These are phyloP conservation scores for Fusarium miscanthi DNA, from an alignment of 2,329 filamentous ascomycete species.

Conservation along the genomic window DNA sequence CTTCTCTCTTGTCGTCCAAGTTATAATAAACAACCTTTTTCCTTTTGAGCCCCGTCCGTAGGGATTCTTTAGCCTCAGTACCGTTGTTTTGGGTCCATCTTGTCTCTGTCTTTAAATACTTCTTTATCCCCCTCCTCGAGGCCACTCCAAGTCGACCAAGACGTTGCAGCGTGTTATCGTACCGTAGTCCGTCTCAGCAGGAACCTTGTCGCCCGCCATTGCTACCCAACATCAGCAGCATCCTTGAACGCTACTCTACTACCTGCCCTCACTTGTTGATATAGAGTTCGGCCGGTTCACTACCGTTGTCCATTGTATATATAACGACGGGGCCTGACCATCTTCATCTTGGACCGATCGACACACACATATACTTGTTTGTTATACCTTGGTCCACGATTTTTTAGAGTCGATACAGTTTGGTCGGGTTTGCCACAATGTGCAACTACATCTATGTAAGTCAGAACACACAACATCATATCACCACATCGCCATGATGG, in stretches of 20 bases:
- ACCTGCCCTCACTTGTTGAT: slow-evolving; percentile 14
- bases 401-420: slow-evolving; percentile 7
- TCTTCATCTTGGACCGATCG: not conserved
- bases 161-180: slow-evolving; percentile 18
- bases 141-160: slow-evolving; percentile 3
- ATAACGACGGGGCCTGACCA: not conserved
- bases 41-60: slow-evolving; percentile 38
- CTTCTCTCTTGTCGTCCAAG: slow-evolving; percentile 27
- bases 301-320: not conserved
- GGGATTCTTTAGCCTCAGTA: slow-evolving; percentile 32
- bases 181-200: slow-evolving; percentile 19
- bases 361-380: not conserved
- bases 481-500: not conserved
- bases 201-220: slow-evolving; percentile 15
- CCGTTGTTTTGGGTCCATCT: slow-evolving; percentile 41
- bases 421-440: slow-evolving; percentile 50
- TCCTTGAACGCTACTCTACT: slow-evolving; percentile 10
- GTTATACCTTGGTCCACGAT: not conserved
- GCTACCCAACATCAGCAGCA: slow-evolving; percentile 9
- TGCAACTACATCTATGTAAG: slow-evolving; percentile 64
- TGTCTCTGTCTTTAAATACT: slow-evolving; percentile 42
- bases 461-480: not conserved
- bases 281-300: not conserved
- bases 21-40: slow-evolving; percentile 44
- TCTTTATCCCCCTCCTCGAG: slow-evolving; percentile 32